Conservation (phyloP, 352 stramenopile species). For the Globisporangium uncinulatum region DNA sequence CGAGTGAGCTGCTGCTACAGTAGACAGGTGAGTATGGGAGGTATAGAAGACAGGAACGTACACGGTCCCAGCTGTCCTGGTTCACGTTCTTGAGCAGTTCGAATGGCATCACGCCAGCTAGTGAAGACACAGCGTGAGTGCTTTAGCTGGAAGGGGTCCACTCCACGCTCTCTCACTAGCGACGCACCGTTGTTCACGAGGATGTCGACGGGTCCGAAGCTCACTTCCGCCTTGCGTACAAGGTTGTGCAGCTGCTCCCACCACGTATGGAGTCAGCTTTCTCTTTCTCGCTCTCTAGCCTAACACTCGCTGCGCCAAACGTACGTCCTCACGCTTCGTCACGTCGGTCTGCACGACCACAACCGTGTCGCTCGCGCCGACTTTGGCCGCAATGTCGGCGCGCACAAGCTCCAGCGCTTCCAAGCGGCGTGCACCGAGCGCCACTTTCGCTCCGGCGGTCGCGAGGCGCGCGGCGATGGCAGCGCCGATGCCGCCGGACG, state of each 20-base stretch:
- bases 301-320: not conserved
- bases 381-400: conserved; percentile 23
- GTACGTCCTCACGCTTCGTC: conserved; percentile 55
- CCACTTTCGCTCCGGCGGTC: conserved; percentile 68
- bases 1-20: not conserved
- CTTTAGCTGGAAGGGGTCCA: no score
- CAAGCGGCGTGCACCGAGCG: conserved; percentile 70
- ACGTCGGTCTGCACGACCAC: conserved; percentile 55
- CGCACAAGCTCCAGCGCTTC: conserved; percentile 49
- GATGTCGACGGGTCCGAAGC: conserved; percentile 78
- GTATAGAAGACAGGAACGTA: conserved; percentile 1
- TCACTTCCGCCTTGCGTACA: conserved; percentile 46
- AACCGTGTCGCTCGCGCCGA: conserved; percentile 22
- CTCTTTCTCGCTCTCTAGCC: no score
- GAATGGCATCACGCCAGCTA: conserved; percentile 92
- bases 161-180: not conserved
- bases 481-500: conserved; percentile 84
- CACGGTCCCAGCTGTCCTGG: conserved; percentile 88
- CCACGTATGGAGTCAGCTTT: not conserved
- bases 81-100: conserved; percentile 87
- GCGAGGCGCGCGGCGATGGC: conserved; percentile 74
- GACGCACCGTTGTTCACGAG: conserved; percentile 82
- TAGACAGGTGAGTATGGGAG: not conserved
- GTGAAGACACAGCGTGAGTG: not conserved
- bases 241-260: conserved; percentile 39